Evolutionary conservation across 306 rosid species (phyloP), one percentile per base, ranked within the genome.

Genomic region (Begonia fuchsioides): DNA sequence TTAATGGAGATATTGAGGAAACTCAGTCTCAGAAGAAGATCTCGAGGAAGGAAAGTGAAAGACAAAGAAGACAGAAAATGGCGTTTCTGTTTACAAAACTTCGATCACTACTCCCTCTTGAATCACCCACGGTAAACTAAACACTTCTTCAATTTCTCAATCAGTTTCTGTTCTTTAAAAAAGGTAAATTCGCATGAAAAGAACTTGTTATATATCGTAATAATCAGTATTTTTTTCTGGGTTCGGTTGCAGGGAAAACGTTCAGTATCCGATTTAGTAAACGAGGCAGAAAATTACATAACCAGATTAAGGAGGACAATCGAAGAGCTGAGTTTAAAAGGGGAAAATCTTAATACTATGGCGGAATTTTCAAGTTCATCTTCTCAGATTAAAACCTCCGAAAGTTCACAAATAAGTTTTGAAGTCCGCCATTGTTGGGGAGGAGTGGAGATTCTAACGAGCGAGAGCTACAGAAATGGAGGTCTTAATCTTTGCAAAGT

Each of bases 1-100:
- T 26, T 40, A 9, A 15, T 9, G 41, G 32, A 43, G 39, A 38
- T 58, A 52, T 51, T 20, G 55, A 12, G 8, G 14, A n/a, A 32
- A 32, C 47, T 15, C n/a, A n/a, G n/a, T n/a, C n/a, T n/a, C 38
- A n/a, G n/a, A 74, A 49, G 60, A 62, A 50, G 57, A 59, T 56
- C 43, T 8, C 49, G 39, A 81, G 66, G 6, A 74, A 66, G 49
- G 86, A 74, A 38, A 52, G 56, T 32, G 86, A 78, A 65, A 69
- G 74, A 51, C 67, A 68, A 65, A 68, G 81, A 60, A 78, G 53
- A 17, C 50, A 47, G 17, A 6, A 47, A 47, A 47, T 47, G 17
- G 50, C 50, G 11, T 13, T 15, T 47, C 17, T 47, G 4, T 47
- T 47, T 1, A 15, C 66, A 52, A 53, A 72, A 14, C 86, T 78